Evolutionary conservation across 2,329 filamentous ascomycete genomes (phyloP).

Genomic region (Fusarium mundagurra): DNA sequence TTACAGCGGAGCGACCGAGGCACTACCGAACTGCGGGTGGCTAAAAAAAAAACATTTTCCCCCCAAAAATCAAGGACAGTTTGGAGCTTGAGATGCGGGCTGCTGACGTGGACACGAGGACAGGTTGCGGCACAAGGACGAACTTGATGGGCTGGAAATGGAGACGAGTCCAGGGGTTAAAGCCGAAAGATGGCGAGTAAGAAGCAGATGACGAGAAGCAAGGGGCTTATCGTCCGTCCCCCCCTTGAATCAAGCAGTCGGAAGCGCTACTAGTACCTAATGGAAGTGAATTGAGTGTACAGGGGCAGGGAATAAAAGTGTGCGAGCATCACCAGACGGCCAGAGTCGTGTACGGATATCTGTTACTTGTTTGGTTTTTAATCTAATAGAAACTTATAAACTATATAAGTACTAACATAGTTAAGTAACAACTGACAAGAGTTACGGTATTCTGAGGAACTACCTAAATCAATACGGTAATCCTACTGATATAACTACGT

Average conservation of each 20-base stretch:
- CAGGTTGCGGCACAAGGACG: constrained; percentile 9
- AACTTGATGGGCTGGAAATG: not conserved
- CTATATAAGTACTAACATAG: not conserved
- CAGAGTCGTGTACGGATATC: not conserved
- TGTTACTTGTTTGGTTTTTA: not conserved
- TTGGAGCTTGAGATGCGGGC: constrained; percentile 7
- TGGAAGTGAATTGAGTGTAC: not conserved
- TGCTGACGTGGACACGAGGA: constrained; percentile 38
- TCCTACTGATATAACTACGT: not conserved
- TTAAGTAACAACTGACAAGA: not conserved
- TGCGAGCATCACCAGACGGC: not conserved
- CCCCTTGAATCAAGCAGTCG: constrained; percentile 14
- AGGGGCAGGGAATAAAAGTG: not conserved
- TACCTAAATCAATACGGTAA: not conserved
- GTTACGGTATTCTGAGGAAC: not conserved
- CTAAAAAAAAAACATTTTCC: constrained; percentile 1
- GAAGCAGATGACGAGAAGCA: constrained; percentile 1
- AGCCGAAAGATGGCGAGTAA: not conserved
- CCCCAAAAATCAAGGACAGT: not conserved
- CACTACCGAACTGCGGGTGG: constrained; percentile 25
- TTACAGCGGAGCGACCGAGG: constrained; percentile 5
- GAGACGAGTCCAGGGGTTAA: constrained; percentile 19
- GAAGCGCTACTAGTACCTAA: not conserved
- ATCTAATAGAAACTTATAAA: not conserved
- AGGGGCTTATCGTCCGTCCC: constrained; percentile 4